Evolutionary conservation across 2,329 filamentous ascomycete species (phyloP), one percentile per base, ranked within the genome.

Genomic region (Aspergillus sp.): DNA sequence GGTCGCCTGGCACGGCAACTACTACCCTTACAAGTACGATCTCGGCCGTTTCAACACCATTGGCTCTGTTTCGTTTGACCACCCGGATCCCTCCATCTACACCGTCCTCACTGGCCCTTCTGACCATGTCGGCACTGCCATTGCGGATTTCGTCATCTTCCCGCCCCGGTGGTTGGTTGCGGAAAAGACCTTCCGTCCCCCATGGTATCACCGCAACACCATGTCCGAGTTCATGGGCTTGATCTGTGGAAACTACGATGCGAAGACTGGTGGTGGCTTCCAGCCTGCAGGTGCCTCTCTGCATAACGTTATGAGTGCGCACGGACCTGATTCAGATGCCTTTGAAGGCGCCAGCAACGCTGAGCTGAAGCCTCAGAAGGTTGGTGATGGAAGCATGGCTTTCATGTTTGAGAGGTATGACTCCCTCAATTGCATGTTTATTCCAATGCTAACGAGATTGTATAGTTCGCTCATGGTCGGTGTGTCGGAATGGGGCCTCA

Each of bases 11-110:
- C 88, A 92, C 65, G 88, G 88, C 42, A 88, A 84, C 57, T 91
- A 90, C 72, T 87, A 87, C 55, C 88, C 88, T 0, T 90, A 84
- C 79, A 92, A 92, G 72, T 92, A 92, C 73, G 88, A 91, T 62
- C 79, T 92, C 1, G 86, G 85, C 22, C 83, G 87, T 30, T 92
- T 90, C 78, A 88, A 86, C 72, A 84, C 83, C 41, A 84, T 92
- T 42, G 88, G 88, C 17, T 84, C 79, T 50, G 84, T 89, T 58
- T 87, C 83, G 7, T 89, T 83, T 64, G 88, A 92, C 68, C 88
- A 92, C 65, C 87, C 87, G 1, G 88, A 92, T 65, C 88, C 88
- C 0, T 85, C 81, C 56, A 90, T 92, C 68, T 92, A 87, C 73
- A 90, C 82, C 26, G 83, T 86, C 3, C 73, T 86, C 16, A 82